Percentiles rank a stretch among this genome's conserved stretches.
phyloP scores from a whole-genome alignment of 1,139 yeast genomes.

The Suhomyces kunorum region DNA sequence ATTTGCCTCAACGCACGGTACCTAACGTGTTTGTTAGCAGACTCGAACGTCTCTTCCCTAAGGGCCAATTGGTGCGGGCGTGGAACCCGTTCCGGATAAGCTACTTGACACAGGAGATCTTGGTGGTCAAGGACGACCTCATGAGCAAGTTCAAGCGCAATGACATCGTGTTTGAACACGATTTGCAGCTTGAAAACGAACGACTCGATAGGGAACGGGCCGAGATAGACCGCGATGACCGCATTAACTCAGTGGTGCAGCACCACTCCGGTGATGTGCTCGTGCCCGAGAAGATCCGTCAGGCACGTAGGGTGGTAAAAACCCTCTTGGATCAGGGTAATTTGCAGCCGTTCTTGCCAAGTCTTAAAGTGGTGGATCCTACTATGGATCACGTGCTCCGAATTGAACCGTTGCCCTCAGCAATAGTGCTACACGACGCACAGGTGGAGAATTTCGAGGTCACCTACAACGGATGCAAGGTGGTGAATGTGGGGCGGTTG shows the following conservation, averaged over 20 bases:
- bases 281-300: slow-evolving; percentile 37
- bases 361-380: slow-evolving; percentile 65
- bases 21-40: slow-evolving; percentile 73
- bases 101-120: slow-evolving; percentile 82
- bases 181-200: slow-evolving; percentile 35
- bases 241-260: slow-evolving; percentile 17
- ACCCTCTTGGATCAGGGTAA: slow-evolving; percentile 86
- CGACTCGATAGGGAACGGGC: slow-evolving; percentile 18
- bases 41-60: slow-evolving; percentile 61
- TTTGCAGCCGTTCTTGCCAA: slow-evolving; percentile 72
- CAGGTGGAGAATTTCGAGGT: slow-evolving; percentile 72
- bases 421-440: slow-evolving; percentile 65
- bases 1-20: slow-evolving; percentile 71
- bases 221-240: slow-evolving; percentile 18
- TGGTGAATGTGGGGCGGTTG: slow-evolving; percentile 69
- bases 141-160: slow-evolving; percentile 71
- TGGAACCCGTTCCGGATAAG: slow-evolving; percentile 84
- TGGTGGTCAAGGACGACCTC: slow-evolving; percentile 69
- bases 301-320: slow-evolving; percentile 74
- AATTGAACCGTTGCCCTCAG: slow-evolving; percentile 77
- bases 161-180: slow-evolving; percentile 56
- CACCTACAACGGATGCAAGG: slow-evolving; percentile 80
- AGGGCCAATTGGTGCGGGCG: slow-evolving; percentile 48
- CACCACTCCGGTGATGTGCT: slow-evolving; percentile 17
- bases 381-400: slow-evolving; percentile 69